Conservation (phyloP, 176 grass and related monocot species). For the Ananas comosus region DNA sequence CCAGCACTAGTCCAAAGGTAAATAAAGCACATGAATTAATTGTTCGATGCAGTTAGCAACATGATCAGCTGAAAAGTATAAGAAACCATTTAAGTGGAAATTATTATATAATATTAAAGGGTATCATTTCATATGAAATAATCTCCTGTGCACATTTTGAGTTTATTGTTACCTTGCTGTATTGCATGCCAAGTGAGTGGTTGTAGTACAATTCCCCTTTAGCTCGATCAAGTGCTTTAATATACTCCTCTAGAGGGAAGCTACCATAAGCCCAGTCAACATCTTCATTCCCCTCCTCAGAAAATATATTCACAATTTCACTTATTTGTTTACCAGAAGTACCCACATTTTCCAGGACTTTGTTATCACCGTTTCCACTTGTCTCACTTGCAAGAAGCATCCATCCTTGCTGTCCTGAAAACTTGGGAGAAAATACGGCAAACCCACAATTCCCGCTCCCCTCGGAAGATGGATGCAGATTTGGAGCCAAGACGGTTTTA, state of each 20-base stretch:
- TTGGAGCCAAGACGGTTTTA: conserved; percentile 26
- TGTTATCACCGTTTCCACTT: conserved; percentile 21
- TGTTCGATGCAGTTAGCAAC: too few species aligned
- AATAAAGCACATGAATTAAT: too few species aligned
- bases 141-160: background rate
- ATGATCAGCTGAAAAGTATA: background rate
- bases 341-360: conserved; percentile 21
- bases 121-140: background rate
- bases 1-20: too few species aligned
- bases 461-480: conserved; percentile 23
- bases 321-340: conserved; percentile 31
- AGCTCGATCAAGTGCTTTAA: conserved; percentile 85
- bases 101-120: background rate
- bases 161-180: conserved; percentile 52
- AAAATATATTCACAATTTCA: conserved; percentile 60
- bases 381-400: conserved; percentile 38
- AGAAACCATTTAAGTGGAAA: background rate
- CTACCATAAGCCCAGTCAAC: conserved; percentile 82
- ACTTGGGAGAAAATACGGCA: conserved; percentile 72
- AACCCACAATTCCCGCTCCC: conserved; percentile 53
- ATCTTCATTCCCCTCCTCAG: conserved; percentile 52
- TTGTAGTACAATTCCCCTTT: conserved; percentile 97
- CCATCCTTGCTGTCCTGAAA: conserved; percentile 58
- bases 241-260: conserved; percentile 94
- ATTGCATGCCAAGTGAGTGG: conserved; percentile 94